A percentile compares a stretch with the other conserved stretches of the same genome.
phyloP scores from a whole-genome alignment of 2,329 filamentous ascomycete species.

The Paecilomyces niveus region DNA sequence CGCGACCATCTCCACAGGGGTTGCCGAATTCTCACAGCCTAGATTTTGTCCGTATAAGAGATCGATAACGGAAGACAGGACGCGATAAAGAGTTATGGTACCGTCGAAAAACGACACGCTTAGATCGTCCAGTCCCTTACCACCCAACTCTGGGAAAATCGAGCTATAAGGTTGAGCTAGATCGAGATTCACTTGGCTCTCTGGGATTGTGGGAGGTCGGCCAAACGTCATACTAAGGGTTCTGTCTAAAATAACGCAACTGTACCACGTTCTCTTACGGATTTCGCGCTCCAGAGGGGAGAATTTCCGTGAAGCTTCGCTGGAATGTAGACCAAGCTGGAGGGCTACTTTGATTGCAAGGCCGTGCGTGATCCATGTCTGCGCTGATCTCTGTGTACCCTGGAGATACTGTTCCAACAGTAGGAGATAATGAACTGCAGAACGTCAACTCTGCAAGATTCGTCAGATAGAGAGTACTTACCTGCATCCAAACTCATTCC shows the following conservation, averaged over 20 bases:
- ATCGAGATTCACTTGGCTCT: conserved; percentile 37
- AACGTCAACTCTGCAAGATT: neutral
- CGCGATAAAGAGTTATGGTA: conserved; percentile 21
- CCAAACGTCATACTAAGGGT: conserved; percentile 48
- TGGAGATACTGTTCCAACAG: conserved; percentile 47
- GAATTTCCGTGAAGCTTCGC: conserved; percentile 27
- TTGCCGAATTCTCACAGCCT: conserved; percentile 21
- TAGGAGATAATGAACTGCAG: conserved; percentile 42
- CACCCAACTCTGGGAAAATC: neutral
- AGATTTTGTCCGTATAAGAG: conserved; percentile 40
- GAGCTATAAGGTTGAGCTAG: conserved; percentile 20
- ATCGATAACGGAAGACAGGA: conserved; percentile 30
- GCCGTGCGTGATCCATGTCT: conserved; percentile 50
- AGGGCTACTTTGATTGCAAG: conserved; percentile 46
- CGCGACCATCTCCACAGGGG: conserved; percentile 21
- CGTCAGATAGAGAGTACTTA: conserved; percentile 10
- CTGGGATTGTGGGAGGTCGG: conserved; percentile 40
- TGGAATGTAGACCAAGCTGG: conserved; percentile 46
- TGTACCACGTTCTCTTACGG: conserved; percentile 45
- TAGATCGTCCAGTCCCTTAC: conserved; percentile 1
- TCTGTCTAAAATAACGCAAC: conserved; percentile 39
- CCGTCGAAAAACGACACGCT: conserved; percentile 8
- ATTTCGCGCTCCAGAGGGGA: conserved; percentile 40
- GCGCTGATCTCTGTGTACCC: conserved; percentile 46
- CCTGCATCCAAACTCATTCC: conserved; percentile 41